Conservation (phyloP, 257 asterid genomes). For the Fraxinus anomala region DNA sequence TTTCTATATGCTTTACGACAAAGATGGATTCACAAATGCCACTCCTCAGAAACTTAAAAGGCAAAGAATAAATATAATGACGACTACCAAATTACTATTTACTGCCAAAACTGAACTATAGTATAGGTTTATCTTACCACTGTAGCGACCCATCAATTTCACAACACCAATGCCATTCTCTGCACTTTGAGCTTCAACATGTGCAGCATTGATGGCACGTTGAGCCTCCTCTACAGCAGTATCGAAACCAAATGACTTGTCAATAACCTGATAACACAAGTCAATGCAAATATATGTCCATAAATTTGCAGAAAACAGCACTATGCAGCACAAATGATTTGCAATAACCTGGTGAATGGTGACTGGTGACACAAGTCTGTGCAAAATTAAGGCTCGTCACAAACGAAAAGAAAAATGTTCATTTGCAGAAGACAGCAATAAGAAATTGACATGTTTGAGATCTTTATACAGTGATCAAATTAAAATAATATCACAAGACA, state of each 20-base stretch:
- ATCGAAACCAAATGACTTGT: constrained; percentile 79
- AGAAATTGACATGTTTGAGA: constrained; percentile 12
- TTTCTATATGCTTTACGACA: constrained; percentile 7
- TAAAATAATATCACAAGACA: constrained; percentile 12
- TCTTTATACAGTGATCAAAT: neutral
- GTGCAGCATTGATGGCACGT: constrained; percentile 84
- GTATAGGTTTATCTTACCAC: constrained; percentile 46
- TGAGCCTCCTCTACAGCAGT: constrained; percentile 89
- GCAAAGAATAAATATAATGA: neutral
- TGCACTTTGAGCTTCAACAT: constrained; percentile 78
- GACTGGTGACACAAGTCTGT: constrained; percentile 10
- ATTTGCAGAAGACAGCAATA: constrained; percentile 5
- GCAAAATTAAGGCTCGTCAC: constrained; percentile 24
- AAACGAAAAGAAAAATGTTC: constrained; percentile 9
- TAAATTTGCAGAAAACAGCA: neutral
- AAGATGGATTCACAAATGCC: constrained; percentile 5
- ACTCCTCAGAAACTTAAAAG: neutral
- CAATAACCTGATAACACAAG: constrained; percentile 60
- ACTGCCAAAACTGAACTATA: neutral
- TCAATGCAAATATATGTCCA: neutral
- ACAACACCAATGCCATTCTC: constrained; percentile 79
- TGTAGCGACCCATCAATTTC: constrained; percentile 73
- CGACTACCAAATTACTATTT: neutral
- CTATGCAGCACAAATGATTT: constrained; percentile 46
- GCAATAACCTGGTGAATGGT: constrained; percentile 38